Conservation (phyloP, 2,329 filamentous ascomycete species). For the Claviceps purpurea region DNA sequence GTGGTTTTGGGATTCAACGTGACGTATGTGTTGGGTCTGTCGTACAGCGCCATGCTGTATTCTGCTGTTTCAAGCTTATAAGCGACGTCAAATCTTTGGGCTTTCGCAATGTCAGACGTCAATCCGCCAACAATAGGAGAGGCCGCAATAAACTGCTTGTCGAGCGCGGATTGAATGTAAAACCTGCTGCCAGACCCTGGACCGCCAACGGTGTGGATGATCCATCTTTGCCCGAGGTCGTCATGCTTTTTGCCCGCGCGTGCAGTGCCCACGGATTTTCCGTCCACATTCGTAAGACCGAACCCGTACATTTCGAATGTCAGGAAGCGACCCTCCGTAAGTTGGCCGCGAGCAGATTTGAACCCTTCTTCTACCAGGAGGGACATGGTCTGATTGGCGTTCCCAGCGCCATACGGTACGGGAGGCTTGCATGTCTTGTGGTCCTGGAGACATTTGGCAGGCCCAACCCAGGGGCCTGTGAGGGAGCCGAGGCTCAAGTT, state of each 20-base stretch:
- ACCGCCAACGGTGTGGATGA: constrained; percentile 26
- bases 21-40: not conserved
- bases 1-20: not conserved
- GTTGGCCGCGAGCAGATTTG: constrained; percentile 34
- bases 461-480: constrained; percentile 9
- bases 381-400: constrained; percentile 73
- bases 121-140: constrained; percentile 4
- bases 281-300: constrained; percentile 23
- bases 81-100: constrained; percentile 6
- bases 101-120: constrained; percentile 2
- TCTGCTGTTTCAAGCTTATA: constrained; percentile 2
- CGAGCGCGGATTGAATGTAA: constrained; percentile 13
- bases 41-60: constrained; percentile 3
- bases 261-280: constrained; percentile 8
- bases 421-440: constrained; percentile 4
- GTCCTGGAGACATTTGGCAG: constrained; percentile 8
- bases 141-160: constrained; percentile 30
- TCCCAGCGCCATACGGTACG: constrained; percentile 7
- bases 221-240: constrained; percentile 31
- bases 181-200: constrained; percentile 12
- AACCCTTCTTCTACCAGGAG: constrained; percentile 46
- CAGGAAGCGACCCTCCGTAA: constrained; percentile 40
- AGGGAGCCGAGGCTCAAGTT: constrained; percentile 9
- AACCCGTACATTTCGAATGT: constrained; percentile 30
- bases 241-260: constrained; percentile 19